Base-by-base conservation (phyloP, 352 stramenopile species). In the Phytophthora litchii region DNA sequence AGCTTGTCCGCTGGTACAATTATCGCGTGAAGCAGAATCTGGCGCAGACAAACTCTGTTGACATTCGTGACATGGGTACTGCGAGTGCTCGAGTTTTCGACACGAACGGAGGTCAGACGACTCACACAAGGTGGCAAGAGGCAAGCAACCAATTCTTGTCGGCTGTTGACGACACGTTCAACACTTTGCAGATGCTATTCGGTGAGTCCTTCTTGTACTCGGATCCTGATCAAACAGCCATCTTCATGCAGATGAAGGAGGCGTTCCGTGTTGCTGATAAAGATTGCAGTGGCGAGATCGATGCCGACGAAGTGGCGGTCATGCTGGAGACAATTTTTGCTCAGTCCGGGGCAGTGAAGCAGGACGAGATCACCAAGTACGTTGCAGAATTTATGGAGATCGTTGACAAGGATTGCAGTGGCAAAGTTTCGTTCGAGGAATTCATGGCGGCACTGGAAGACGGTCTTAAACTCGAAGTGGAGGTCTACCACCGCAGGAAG, bases 241-340 rank as follows among this genome's bases (percentile, higher is more conserved):
- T 92, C 14, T 92, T 92, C 52, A 85, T 92, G 82, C 82, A 92
- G 60, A 92, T 92, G 74, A 92, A 92, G 46, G 82, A 92, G 32
- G 80, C 82, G 0, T 92, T 92, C 52, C 74, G 82, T 5, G 51
- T 88, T 2, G 82, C 80, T 0, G 82, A 92, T 51, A 86, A 75
- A 58, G 82, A 92, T 43, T 86, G 82, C 44, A 89, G 79, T 25
- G 82, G 82, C 2, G 82, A 92, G 40, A 82, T 92, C 31, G 74
- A 89, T 23, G 72, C 80, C 0, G 76, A 89, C 17, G 82, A 92
- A 56, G 80, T 92, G 1, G 70, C 72, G 0, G 57, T 68, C 10
- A 84, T 92, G 78, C 64, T 92, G 1, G 72, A 86, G 34, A 81
- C 63, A 3, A 87, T 92, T 51, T 92, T 92, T 25, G 70, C 68